Evolutionary conservation across 2,329 filamentous ascomycete species (phyloP), one percentile per base, ranked within the genome.

Genomic region (Cordyceps cateniannulata): DNA sequence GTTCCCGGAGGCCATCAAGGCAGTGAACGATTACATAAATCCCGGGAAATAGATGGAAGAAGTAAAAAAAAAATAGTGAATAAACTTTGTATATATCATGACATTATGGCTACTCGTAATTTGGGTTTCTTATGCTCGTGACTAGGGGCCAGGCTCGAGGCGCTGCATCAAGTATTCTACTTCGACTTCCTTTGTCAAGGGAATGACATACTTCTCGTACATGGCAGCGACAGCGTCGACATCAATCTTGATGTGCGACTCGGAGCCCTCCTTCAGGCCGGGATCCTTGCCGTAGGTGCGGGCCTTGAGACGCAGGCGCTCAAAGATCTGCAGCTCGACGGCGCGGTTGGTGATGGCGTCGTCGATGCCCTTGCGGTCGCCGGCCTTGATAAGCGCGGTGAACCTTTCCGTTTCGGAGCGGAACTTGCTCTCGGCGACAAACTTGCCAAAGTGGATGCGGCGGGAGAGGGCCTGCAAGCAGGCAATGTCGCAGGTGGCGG

Each of bases 91-190:
- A 59, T 52, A 59, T 59, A 59, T 59, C 18, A 51, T 29, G 35
- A 52, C 25, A 52, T 48, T 61, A 60, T 48, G 25, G 24, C 25
- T 12, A 38, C 18, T 22, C 42, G 24, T 54, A 18, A 35, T 35
- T 32, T 35, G n/a, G 14, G 12, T 27, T 40, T n/a, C 5, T 20
- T 42, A 38, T 48, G 10, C 6, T 42, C 10, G n/a, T 45, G 55
- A 65, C 68, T 62, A 71, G 57, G 68, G 61, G 47, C 66, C 69
- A 65, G 70, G 71, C 59, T 85, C 84, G 59, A 99, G 78, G 65
- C 95, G 84, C 75, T 98, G 91, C 91, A 99, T 96, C 67, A 99
- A 79, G 73, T 99, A 99, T 69, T 99, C 95, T 10, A 99, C 92
- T 79, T 99, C 95, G 45, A 99, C 93, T 65, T 92, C 89, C 75